Conservation (phyloP, 2,329 filamentous ascomycete species). For the Cercospora sp. region DNA sequence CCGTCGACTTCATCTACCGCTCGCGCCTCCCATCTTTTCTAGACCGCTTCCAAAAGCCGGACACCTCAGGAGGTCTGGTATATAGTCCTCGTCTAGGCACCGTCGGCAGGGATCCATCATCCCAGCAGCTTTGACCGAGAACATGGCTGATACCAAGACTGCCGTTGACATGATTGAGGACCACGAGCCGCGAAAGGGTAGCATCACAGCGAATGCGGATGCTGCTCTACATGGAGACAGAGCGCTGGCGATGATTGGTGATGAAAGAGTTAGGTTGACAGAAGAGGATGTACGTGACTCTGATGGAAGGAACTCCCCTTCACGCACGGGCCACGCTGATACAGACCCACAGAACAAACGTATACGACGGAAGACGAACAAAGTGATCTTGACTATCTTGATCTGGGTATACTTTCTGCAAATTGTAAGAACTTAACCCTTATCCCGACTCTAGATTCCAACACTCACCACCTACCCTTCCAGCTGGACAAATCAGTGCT, state of each 20-base stretch:
- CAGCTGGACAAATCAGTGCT: slow-evolving; percentile 56
- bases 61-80: neutral
- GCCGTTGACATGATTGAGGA: slow-evolving; percentile 18
- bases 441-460: neutral
- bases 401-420: slow-evolving; percentile 61
- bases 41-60: slow-evolving; percentile 4
- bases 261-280: slow-evolving; percentile 37
- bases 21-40: neutral
- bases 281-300: slow-evolving; percentile 38
- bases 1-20: neutral
- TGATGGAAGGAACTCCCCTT: neutral
- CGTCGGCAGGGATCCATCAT: neutral
- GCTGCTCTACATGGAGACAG: slow-evolving; percentile 26
- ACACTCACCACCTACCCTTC: neutral
- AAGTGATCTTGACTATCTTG: slow-evolving; percentile 56
- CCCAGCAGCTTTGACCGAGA: neutral
- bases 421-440: slow-evolving; percentile 9
- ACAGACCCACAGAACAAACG: slow-evolving; percentile 46
- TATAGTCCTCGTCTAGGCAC: neutral
- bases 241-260: slow-evolving; percentile 26
- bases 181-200: slow-evolving; percentile 16
- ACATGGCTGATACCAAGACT: slow-evolving; percentile 19
- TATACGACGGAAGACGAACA: slow-evolving; percentile 63
- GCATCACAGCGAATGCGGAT: slow-evolving; percentile 10
- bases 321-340: slow-evolving; percentile 2